Evolutionary conservation across 225 moss, liverwort and hornwort species (phyloP).

Genomic region (Straminergon stramineum): DNA sequence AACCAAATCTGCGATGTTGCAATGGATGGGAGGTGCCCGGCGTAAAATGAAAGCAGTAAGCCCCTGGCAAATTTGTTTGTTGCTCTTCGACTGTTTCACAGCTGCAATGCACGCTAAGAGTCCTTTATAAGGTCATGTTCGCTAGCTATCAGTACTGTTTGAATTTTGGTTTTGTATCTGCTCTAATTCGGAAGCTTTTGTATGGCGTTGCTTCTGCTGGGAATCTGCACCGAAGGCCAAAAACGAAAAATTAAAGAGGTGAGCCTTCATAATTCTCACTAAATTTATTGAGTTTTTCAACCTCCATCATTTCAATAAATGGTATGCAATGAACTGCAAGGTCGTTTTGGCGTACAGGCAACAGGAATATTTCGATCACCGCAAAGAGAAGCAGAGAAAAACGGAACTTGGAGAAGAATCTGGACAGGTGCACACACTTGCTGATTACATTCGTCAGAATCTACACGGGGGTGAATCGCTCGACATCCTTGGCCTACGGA

Average conservation of each 20-base stretch:
- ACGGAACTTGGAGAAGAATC: slow-evolving; percentile 13
- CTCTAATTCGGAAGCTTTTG: neutral
- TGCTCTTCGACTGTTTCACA: neutral
- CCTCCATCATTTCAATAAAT: neutral
- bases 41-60: slow-evolving; percentile 46
- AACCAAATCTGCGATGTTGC: slow-evolving; percentile 25
- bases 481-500: slow-evolving; percentile 45
- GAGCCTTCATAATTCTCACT: neutral
- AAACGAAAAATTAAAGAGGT: slow-evolving; percentile 35
- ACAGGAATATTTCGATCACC: slow-evolving; percentile 39
- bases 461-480: slow-evolving; percentile 40
- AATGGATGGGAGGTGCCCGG: slow-evolving; percentile 60
- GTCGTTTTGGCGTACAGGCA: slow-evolving; percentile 13
- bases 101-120: neutral
- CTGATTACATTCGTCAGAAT: slow-evolving; percentile 35
- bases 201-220: neutral
- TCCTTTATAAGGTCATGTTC: neutral
- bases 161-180: neutral
- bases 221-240: slow-evolving; percentile 18
- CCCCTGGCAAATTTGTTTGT: neutral
- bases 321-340: neutral
- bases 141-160: neutral
- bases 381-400: slow-evolving; percentile 24
- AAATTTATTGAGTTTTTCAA: neutral
- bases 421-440: slow-evolving; percentile 21